These are phyloP conservation scores for Blastomyces silverae DNA, from an alignment of 2,329 filamentous ascomycete species.

Conservation along the genomic window DNA sequence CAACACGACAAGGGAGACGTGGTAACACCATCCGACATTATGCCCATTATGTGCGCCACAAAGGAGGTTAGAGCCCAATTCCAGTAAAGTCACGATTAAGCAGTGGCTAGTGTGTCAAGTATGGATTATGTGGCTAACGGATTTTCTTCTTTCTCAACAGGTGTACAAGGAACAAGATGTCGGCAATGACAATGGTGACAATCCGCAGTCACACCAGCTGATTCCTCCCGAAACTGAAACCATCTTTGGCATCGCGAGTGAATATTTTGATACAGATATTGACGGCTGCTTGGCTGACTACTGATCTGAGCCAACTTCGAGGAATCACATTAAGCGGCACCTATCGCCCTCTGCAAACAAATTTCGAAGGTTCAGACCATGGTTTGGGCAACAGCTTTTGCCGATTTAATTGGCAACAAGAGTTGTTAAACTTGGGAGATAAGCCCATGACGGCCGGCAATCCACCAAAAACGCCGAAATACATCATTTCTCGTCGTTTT, in stretches of 20 bases:
- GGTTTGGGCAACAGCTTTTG: neutral
- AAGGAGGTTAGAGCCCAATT: neutral
- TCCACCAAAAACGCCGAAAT: neutral
- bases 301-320: neutral
- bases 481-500: neutral
- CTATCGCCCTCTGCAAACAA: neutral
- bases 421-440: no score
- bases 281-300: neutral
- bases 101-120: neutral
- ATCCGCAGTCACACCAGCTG: neutral
- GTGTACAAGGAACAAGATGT: neutral
- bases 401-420: neutral
- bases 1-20: neutral
- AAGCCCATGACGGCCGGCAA: neutral
- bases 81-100: neutral
- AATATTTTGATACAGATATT: neutral
- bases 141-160: constrained; percentile 1
- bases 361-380: neutral
- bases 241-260: neutral
- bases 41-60: neutral
- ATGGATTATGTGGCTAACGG: neutral
- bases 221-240: no score
- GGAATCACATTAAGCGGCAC: neutral
- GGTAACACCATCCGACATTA: no score
- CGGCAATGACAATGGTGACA: neutral